A percentile compares a stretch with the other conserved stretches of the same genome.
Evolutionary conservation across 345 rosid genomes (phyloP).

Genomic region (Eutrema yunnanense): DNA sequence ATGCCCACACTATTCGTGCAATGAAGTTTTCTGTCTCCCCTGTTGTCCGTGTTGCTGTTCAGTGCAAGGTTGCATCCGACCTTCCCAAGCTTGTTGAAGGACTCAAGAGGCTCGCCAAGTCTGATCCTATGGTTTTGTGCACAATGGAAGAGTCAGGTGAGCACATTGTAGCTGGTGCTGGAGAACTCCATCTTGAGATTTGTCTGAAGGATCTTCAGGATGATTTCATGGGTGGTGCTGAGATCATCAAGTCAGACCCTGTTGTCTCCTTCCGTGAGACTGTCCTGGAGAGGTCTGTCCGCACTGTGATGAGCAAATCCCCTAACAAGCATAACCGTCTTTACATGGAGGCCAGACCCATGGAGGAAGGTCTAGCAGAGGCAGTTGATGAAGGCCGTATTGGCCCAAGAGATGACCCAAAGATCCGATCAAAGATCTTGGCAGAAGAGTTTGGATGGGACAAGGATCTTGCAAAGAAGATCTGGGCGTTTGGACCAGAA

Average conservation of each 20-base stretch:
- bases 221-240: slow-evolving; percentile 87
- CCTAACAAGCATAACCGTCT: slow-evolving; percentile 66
- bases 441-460: slow-evolving; percentile 85
- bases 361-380: slow-evolving; percentile 81
- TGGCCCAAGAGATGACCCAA: slow-evolving; percentile 85
- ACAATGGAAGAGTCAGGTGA: slow-evolving; percentile 75
- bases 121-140: slow-evolving; percentile 88
- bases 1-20: slow-evolving; percentile 86
- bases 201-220: slow-evolving; percentile 78
- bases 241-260: slow-evolving; percentile 64
- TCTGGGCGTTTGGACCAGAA: slow-evolving; percentile 87
- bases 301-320: slow-evolving; percentile 30
- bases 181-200: slow-evolving; percentile 74
- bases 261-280: slow-evolving; percentile 77
- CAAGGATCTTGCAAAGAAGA: slow-evolving; percentile 83
- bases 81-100: slow-evolving; percentile 92
- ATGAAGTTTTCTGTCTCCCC: slow-evolving; percentile 91
- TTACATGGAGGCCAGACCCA: slow-evolving; percentile 79
- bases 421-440: slow-evolving; percentile 61
- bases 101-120: slow-evolving; percentile 72
- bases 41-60: slow-evolving; percentile 85
- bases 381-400: slow-evolving; percentile 79
- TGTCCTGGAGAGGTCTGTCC: slow-evolving; percentile 18
- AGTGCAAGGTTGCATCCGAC: slow-evolving; percentile 83
- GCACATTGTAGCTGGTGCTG: slow-evolving; percentile 86